Percentiles rank a stretch among this genome's conserved stretches.
Evolutionary conservation across 495 filamentous ascomycete genomes (phyloP).

Genomic region (Extremus antarcticus): DNA sequence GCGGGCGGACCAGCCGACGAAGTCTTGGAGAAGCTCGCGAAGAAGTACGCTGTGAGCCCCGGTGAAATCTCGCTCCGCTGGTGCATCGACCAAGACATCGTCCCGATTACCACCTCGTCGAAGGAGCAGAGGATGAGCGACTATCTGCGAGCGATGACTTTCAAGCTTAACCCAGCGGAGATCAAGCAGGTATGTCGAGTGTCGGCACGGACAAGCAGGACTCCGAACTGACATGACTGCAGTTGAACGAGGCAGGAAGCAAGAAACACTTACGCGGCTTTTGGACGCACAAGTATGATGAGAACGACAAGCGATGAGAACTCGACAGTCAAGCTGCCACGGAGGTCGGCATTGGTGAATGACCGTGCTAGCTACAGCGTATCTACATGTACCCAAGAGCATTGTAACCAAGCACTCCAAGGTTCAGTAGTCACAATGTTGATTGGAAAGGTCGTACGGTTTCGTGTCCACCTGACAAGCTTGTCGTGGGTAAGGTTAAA

Average conservation of each 20-base stretch:
- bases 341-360: too few relatives aligned
- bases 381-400: too few relatives aligned
- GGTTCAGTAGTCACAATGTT: too few relatives aligned
- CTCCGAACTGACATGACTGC: not conserved
- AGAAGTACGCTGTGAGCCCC: constrained; percentile 66
- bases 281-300: constrained; percentile 21
- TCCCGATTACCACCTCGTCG: constrained; percentile 66
- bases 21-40: constrained; percentile 47
- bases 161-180: constrained; percentile 63
- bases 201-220: not conserved
- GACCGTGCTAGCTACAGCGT: not conserved
- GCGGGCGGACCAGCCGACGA: constrained; percentile 58
- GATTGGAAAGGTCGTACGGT: too few relatives aligned
- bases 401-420: too few relatives aligned
- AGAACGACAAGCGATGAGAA: constrained; percentile 14
- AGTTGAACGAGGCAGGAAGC: constrained; percentile 22
- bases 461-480: too few relatives aligned
- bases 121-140: constrained; percentile 57
- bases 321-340: not conserved
- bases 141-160: constrained; percentile 52
- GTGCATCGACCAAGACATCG: constrained; percentile 67
- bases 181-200: constrained; percentile 53
- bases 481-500: too few relatives aligned
- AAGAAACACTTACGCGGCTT: constrained; percentile 25
- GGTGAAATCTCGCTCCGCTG: constrained; percentile 64